These are phyloP conservation scores for Fusarium lyarnte DNA, from an alignment of 2,329 filamentous ascomycete species.

Conservation along the genomic window DNA sequence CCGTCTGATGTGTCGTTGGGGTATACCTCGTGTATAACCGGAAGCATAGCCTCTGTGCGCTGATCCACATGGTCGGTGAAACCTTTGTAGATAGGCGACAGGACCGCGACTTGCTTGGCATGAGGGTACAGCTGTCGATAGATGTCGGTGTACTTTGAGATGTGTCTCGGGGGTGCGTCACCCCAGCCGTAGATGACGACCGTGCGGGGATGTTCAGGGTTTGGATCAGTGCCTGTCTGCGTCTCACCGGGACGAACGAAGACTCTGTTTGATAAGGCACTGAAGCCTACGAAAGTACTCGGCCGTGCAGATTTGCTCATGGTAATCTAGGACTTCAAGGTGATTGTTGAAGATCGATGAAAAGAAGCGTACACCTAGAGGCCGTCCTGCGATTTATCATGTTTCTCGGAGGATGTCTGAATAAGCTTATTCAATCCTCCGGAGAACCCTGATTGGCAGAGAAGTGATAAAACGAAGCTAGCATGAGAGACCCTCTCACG, in stretches of 20 bases:
- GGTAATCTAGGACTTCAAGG: fast-evolving
- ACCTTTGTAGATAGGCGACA: not conserved
- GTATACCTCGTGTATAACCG: not conserved
- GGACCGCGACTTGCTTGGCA: not conserved
- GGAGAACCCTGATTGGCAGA: no score
- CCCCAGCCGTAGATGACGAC: slow-evolving; percentile 17
- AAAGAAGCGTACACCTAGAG: no score
- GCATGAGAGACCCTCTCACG: not conserved
- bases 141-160: not conserved
- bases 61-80: not conserved
- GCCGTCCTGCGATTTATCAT: not conserved
- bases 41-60: not conserved
- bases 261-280: not conserved
- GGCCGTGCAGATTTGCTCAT: not conserved
- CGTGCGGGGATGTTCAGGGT: not conserved
- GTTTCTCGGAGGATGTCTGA: not conserved
- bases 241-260: not conserved
- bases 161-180: not conserved
- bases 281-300: not conserved
- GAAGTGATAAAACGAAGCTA: not conserved
- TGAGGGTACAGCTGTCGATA: not conserved
- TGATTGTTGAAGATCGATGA: not conserved
- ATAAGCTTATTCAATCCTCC: not conserved
- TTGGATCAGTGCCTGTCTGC: fast-evolving
- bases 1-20: fast-evolving